phyloP scores from a whole-genome alignment of 768 basidiomycete species.

The Agaricus bisporus region DNA sequence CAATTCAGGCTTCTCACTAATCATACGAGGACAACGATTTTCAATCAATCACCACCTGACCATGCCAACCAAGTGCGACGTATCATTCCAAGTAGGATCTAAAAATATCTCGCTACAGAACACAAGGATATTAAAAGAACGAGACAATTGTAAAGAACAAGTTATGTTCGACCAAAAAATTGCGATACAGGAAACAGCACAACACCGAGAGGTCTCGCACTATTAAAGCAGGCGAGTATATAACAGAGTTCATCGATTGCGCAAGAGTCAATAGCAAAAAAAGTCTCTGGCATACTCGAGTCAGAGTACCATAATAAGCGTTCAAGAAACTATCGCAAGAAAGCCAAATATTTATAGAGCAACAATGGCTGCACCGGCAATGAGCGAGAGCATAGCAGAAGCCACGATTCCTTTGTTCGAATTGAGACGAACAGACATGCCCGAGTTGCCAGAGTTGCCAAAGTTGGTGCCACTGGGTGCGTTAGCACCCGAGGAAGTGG shows the following conservation, averaged over 20 bases:
- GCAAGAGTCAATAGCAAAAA: neutral
- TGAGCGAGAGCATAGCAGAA: conserved; percentile 25
- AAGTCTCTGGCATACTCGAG: neutral
- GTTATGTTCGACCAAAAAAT: too few species aligned
- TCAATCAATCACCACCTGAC: too few species aligned
- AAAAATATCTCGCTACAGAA: too few species aligned
- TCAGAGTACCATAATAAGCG: neutral
- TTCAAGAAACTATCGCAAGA: conserved; percentile 2
- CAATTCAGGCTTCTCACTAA: too few species aligned
- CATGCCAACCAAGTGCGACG: too few species aligned
- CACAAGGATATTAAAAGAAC: too few species aligned
- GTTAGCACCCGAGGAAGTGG: conserved; percentile 4
- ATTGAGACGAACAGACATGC: conserved; percentile 26
- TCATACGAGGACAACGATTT: too few species aligned
- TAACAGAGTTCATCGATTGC: neutral
- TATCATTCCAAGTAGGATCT: too few species aligned
- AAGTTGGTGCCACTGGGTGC: conserved; percentile 15
- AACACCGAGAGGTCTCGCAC: too few species aligned
- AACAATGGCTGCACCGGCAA: conserved; percentile 42
- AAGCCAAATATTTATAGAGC: conserved; percentile 27
- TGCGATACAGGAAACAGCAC: neutral
- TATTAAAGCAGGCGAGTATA: neutral
- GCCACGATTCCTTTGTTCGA: conserved; percentile 7
- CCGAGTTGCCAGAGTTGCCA: conserved; percentile 15
- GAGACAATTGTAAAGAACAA: too few species aligned